Evolutionary conservation across 306 rosid genomes (phyloP), one percentile per base, ranked within the genome.

Genomic region (Malus sylvestris): DNA sequence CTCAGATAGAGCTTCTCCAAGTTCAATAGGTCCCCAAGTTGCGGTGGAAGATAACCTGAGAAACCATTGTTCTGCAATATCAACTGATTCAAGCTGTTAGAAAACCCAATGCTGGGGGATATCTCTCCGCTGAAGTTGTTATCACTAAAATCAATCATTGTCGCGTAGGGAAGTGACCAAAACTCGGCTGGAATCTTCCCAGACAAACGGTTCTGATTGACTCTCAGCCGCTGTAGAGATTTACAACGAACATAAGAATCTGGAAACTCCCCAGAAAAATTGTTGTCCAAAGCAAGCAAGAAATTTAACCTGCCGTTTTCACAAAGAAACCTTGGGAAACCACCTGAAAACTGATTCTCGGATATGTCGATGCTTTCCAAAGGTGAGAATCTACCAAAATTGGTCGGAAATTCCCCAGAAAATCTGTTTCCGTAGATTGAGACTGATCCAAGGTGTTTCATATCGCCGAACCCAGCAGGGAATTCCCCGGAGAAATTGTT

Each of bases 311-410:
- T 81, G 68, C 71, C 79, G 8, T 75, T 83, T 78, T 90, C 90
- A 84, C 99, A 96, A 82, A 96, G 81, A 87, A 79, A 92, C 85
- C 76, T 86, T 52, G 99, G 99, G 72, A 96, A 96, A 79, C 59
- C 76, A 51, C 99, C 99, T 27, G 96, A 86, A 77, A 96, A 96
- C 70, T 83, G 89, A 81, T 96, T 96, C 83, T 96, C 99, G 2
- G 99, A 96, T 83, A 96, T 86, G 88, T 96, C 99, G n/a, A 96
- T 86, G 81, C 92, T 91, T 14, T 84, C 75, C 67, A 96, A 84
- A 0, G 83, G 90, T 4, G 98, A 86, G 74, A 86, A 91, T 5
- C 87, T 85, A 69, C 98, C 99, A 3, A 96, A 83, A 69, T 86
- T 85, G 19, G 68, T 77, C 0, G 99, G 98, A 68, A 96, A 86